Percentiles rank a stretch among this genome's conserved stretches.
Conservation (phyloP, 805 yeast species). For the Ogataea ganodermae region DNA sequence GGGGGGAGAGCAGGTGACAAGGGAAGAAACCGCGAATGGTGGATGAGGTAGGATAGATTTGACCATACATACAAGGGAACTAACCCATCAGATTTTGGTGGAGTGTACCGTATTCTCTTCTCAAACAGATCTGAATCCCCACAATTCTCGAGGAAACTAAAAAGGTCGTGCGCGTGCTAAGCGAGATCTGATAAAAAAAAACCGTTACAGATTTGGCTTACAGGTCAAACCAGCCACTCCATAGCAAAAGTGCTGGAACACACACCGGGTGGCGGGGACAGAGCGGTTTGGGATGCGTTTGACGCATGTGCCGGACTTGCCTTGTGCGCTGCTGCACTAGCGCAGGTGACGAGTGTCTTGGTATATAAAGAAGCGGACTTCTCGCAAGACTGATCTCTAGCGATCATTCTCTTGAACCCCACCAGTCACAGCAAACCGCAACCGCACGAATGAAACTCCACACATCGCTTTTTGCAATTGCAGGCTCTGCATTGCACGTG, state of each 20-base stretch:
- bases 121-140: slow-evolving; percentile 4
- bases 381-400: background rate
- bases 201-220: slow-evolving; percentile 12
- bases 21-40: background rate
- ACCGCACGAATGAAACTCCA: slow-evolving; percentile 6
- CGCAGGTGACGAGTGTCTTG: slow-evolving; percentile 5
- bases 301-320: background rate
- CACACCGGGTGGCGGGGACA: background rate
- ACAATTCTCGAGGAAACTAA: slow-evolving; percentile 2
- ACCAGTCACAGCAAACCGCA: background rate
- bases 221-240: slow-evolving; percentile 22
- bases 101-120: no score
- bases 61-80: background rate
- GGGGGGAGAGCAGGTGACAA: background rate
- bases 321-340: background rate
- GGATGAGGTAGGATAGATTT: background rate
- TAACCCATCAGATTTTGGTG: no score
- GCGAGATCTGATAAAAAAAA: slow-evolving; percentile 10
- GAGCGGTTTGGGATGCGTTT: slow-evolving; percentile 3
- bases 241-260: background rate
- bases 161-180: slow-evolving; percentile 15
- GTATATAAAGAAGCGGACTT: slow-evolving; percentile 1
- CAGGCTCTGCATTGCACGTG: slow-evolving; percentile 10
- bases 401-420: background rate
- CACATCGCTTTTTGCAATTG: slow-evolving; percentile 12